Base-by-base conservation (phyloP, 495 filamentous ascomycete species). In the Penicillium pancosmium region DNA sequence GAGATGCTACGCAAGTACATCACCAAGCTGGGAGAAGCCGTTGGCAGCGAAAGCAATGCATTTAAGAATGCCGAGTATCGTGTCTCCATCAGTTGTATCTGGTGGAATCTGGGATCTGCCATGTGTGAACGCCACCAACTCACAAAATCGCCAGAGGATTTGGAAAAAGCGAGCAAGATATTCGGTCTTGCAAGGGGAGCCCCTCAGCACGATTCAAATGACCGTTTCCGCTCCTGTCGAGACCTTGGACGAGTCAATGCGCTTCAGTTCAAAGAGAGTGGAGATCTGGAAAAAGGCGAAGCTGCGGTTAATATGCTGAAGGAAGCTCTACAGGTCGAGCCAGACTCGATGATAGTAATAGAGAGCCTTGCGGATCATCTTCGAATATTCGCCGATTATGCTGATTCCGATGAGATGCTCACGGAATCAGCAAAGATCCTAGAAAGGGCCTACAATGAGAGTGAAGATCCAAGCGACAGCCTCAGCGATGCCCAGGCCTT, bases 341-440 rank as follows among this genome's bases (percentile, higher is more conserved):
- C 52, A 46, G 52, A 55, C 38, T 55, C 52, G 6, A 13, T 25
- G 35, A 1, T 55, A n/a, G 52, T 31, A 5, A 55, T 55, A 31
- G 52, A 55, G 21, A 41, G 36, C 34, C 52, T 55, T 44, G 52
- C 34, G 40, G 34, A 55, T 33, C 52, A 55, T 55, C 38, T 55
- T 41, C 52, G 36, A 3, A 25, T 27, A 1, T 43, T 55, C 21
- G 52, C 52, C 15, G 9, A 55, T 18, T 31, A 44, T 31, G 44
- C 35, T 2, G 27, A 44, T 15, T 55, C 52, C 3, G 52, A 55
- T n/a, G 38, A 55, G 13, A 55, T 55, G 52, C 36, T 55, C 21
- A 11, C 52, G 15, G 38, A 46, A 12, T 43, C 52, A 13, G 52
- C 25, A 34, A n/a, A 44, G 5, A 44, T 44, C 6, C 12, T 51